A percentile compares a stretch with the other conserved stretches of the same genome.
phyloP scores from a whole-genome alignment of 352 stramenopile genomes.

The Phytophthora sojae region DNA sequence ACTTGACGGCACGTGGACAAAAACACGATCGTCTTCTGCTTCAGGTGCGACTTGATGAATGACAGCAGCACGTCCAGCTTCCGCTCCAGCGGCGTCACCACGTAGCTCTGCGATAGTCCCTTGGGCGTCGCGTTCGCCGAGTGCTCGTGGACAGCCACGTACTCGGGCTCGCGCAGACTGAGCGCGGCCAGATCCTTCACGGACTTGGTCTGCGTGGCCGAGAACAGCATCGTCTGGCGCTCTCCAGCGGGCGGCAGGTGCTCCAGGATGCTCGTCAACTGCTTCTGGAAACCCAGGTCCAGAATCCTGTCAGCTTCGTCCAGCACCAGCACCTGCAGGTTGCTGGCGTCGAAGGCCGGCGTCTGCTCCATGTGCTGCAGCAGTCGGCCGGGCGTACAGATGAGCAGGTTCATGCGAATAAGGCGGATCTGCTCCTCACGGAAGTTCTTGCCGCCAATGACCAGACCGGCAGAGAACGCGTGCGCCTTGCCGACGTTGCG shows the following conservation, averaged over 20 bases:
- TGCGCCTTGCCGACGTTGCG: slow-evolving; percentile 96
- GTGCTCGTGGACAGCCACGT: slow-evolving; percentile 97
- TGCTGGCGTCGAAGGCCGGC: slow-evolving; percentile 94
- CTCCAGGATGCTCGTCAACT: slow-evolving; percentile 97
- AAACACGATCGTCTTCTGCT: slow-evolving; percentile 99
- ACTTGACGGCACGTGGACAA: slow-evolving; percentile 97
- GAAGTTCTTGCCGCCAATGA: slow-evolving; percentile 98
- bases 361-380: slow-evolving; percentile 99
- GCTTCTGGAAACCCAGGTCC: slow-evolving; percentile 99
- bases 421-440: slow-evolving; percentile 96
- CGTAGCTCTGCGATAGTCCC: slow-evolving; percentile 94
- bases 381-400: slow-evolving; percentile 96
- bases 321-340: slow-evolving; percentile 97
- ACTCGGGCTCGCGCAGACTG: slow-evolving; percentile 96
- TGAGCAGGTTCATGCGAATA: slow-evolving; percentile 96
- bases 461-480: slow-evolving; percentile 95
- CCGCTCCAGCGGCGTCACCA: slow-evolving; percentile 94
- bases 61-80: slow-evolving; percentile 99
- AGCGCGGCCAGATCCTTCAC: slow-evolving; percentile 97
- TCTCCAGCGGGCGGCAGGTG: slow-evolving; percentile 88
- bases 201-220: slow-evolving; percentile 97
- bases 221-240: slow-evolving; percentile 98
- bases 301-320: slow-evolving; percentile 99
- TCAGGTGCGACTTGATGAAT: slow-evolving; percentile 99
- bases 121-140: slow-evolving; percentile 92